These are phyloP conservation scores for Suhomyces kunorum DNA, from an alignment of 1,139 yeast species.

Conservation along the genomic window DNA sequence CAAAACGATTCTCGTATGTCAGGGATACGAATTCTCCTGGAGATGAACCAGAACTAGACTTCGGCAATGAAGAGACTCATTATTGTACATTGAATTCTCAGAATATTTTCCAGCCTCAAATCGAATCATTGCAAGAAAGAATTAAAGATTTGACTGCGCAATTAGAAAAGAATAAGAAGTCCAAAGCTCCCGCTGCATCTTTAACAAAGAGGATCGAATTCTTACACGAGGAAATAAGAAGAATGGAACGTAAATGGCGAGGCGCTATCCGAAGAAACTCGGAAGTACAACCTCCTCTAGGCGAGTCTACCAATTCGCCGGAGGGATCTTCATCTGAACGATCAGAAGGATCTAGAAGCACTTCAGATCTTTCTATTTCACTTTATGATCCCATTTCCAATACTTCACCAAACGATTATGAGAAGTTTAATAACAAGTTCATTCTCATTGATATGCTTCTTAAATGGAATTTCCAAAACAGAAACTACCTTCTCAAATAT, in stretches of 20 bases:
- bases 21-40: constrained; percentile 34
- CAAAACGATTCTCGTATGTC: constrained; percentile 41
- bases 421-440: constrained; percentile 41
- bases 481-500: constrained; percentile 40
- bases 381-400: neutral
- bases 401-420: neutral
- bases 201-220: constrained; percentile 25
- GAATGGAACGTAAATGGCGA: constrained; percentile 13
- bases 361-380: constrained; percentile 4
- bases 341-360: neutral
- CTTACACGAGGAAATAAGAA: constrained; percentile 27
- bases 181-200: constrained; percentile 13
- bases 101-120: constrained; percentile 33
- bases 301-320: neutral
- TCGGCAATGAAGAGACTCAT: constrained; percentile 36
- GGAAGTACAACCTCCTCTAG: no score
- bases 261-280: constrained; percentile 1
- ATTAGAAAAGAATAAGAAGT: constrained; percentile 18
- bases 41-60: constrained; percentile 17
- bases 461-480: constrained; percentile 44
- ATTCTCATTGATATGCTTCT: constrained; percentile 42
- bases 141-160: constrained; percentile 29
- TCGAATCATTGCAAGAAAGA: constrained; percentile 30
- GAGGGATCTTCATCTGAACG: neutral
- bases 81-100: constrained; percentile 31